Conservation (phyloP, 495 filamentous ascomycete genomes). For the Podospora conica region DNA sequence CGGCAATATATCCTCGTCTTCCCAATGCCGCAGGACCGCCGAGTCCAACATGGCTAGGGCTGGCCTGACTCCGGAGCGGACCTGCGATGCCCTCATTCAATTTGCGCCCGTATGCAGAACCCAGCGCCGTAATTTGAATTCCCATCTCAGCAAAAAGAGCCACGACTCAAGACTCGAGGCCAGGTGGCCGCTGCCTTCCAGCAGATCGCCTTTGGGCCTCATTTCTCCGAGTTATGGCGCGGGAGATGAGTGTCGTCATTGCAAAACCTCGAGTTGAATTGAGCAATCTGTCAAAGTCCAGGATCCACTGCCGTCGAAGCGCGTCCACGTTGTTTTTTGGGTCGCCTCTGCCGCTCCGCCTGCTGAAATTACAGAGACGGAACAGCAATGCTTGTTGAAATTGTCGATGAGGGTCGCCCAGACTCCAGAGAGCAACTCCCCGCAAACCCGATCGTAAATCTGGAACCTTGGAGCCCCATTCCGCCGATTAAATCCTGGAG, state of each 20-base stretch:
- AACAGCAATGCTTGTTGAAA: constrained; percentile 7
- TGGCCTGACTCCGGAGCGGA: background rate
- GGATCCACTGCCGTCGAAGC: constrained; percentile 3
- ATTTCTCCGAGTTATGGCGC: constrained; percentile 7
- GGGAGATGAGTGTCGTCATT: constrained; percentile 15
- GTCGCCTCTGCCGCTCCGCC: background rate
- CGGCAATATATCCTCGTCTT: background rate
- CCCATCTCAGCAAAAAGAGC: background rate
- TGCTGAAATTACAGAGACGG: background rate
- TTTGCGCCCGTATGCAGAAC: constrained; percentile 9
- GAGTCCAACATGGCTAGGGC: background rate
- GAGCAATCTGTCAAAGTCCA: constrained; percentile 4
- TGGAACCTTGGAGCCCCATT: background rate
- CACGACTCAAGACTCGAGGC: background rate
- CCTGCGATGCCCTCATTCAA: constrained; percentile 2
- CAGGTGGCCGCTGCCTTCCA: background rate
- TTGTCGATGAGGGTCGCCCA: constrained; percentile 2
- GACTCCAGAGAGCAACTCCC: background rate
- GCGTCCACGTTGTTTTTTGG: background rate
- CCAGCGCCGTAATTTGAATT: constrained; percentile 1
- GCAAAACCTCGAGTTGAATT: background rate
- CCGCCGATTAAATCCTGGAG: background rate
- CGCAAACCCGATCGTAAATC: background rate
- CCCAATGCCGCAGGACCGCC: background rate
- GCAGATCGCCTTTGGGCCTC: background rate